Base-by-base conservation (phyloP, 176 grass and related monocot genomes). In the Cocos nucifera region DNA sequence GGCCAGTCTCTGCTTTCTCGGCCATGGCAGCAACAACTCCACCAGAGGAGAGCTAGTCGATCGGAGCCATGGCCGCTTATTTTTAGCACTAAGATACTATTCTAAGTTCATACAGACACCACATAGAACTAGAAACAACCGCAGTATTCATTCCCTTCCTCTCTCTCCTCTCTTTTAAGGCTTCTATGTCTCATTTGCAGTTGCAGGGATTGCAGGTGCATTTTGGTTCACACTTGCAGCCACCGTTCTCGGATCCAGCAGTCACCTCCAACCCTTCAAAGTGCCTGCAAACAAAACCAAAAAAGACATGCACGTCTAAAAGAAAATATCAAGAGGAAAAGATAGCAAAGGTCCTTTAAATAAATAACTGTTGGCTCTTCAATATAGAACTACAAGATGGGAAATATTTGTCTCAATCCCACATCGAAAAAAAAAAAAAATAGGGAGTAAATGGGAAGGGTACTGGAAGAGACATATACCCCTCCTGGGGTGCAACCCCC, bases 191-290 rank as follows among this genome's bases (percentile, higher is more conserved):
- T 62, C 60, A 62, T 20, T 62, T 22, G 18, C 60, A 62, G 60
- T 62, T 62, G 32, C 60, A 62, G 60, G 60, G 60, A 19, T 62
- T n/a, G 60, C 60, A 62, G 32, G 30, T 62, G 32, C 60, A 62
- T 19, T 62, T 49, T 30, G 30, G 14, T 19, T 30, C 60, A 18
- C 60, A 62, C 19, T 48, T 22, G 60, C 60, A 62, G n/a, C 60
- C 60, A 44, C 35, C 35, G 18, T 62, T 22, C 32, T 48, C 32
- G 32, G 60, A 62, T 44, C 60, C 60, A 19, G 60, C 30, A 20
- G 17, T 15, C 5, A 6, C 20, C 29, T 44, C 60, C 0, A 44
- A 3, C 6, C 14, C 28, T 35, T 49, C 29, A 4, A 12, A 21
- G 60, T 14, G 30, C n/a, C 28, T 44, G 20, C 22, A 26, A 27